Percentiles rank a stretch among this genome's conserved stretches.
Evolutionary conservation across 768 basidiomycete genomes (phyloP).

Genomic region (Naganishia randhawae): DNA sequence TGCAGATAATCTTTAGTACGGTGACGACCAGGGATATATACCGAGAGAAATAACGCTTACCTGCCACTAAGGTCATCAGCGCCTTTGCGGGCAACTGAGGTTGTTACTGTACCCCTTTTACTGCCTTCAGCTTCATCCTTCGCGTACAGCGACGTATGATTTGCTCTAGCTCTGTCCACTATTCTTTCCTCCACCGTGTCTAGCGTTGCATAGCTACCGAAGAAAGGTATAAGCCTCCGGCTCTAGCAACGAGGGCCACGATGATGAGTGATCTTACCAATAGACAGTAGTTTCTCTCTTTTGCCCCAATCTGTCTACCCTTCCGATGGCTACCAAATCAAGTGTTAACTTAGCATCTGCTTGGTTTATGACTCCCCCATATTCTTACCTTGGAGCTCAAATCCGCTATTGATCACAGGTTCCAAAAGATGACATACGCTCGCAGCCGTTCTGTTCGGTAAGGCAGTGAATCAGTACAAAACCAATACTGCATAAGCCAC

Average conservation of each 20-base stretch:
- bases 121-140: constrained; percentile 1
- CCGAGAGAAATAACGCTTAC: not conserved
- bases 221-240: not conserved
- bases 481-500: not conserved
- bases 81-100: constrained; percentile 17
- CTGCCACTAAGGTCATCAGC: constrained; percentile 22
- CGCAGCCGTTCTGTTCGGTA: constrained; percentile 19
- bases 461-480: not conserved
- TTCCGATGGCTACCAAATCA: constrained; percentile 26
- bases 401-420: constrained; percentile 29
- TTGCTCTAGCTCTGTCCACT: constrained; percentile 15
- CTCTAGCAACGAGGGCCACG: not conserved
- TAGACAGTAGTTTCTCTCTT: constrained; percentile 23
- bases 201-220: not conserved
- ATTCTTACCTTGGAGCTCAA: constrained; percentile 28
- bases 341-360: not conserved
- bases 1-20: not conserved
- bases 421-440: constrained; percentile 28
- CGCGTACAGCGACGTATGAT: constrained; percentile 18
- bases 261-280: not conserved
- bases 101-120: not conserved
- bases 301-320: constrained; percentile 29
- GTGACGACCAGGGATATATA: not conserved
- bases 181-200: constrained; percentile 30
- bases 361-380: not conserved